Conservation (phyloP, 2,329 filamentous ascomycete species). For the Venturia asperata region DNA sequence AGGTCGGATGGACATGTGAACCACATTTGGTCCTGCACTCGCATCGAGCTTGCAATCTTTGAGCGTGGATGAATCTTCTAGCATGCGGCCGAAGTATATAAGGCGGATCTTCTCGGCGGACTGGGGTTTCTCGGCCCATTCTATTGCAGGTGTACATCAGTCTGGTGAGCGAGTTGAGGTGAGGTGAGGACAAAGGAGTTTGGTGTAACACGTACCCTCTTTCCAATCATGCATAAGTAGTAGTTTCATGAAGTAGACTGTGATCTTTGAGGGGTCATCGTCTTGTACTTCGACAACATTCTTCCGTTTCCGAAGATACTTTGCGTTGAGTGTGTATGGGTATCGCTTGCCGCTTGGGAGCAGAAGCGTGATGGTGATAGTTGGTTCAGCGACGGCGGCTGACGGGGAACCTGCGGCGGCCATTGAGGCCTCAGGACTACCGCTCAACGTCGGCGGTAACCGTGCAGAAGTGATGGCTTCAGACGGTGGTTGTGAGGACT, state of each 20-base stretch:
- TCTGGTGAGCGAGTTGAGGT: constrained; percentile 3
- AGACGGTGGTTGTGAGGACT: constrained; percentile 6
- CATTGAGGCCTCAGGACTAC: not conserved
- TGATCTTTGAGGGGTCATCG: constrained; percentile 78
- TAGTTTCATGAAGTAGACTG: constrained; percentile 89
- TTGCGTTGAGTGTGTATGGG: constrained; percentile 83
- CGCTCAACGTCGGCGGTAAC: constrained; percentile 9
- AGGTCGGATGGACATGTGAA: constrained; percentile 91
- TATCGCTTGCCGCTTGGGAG: constrained; percentile 76
- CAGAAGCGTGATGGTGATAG: constrained; percentile 72
- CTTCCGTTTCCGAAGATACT: constrained; percentile 73
- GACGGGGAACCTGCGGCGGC: constrained; percentile 7
- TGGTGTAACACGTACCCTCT: constrained; percentile 46
- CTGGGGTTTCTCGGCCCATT: constrained; percentile 82
- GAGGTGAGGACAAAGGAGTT: not conserved
- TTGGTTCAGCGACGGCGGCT: constrained; percentile 30
- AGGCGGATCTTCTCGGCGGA: constrained; percentile 84
- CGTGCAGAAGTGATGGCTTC: not conserved
- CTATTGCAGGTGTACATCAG: constrained; percentile 29
- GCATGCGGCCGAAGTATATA: constrained; percentile 83
- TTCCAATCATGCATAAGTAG: constrained; percentile 90
- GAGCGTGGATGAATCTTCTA: constrained; percentile 80
- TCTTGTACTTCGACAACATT: constrained; percentile 60
- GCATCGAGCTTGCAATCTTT: constrained; percentile 67
- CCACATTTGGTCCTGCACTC: constrained; percentile 66